A percentile compares a stretch with the other conserved stretches of the same genome.
These are phyloP conservation scores for Domatiomyces globalis DNA, from an alignment of 2,329 filamentous ascomycete genomes.

Conservation along the genomic window DNA sequence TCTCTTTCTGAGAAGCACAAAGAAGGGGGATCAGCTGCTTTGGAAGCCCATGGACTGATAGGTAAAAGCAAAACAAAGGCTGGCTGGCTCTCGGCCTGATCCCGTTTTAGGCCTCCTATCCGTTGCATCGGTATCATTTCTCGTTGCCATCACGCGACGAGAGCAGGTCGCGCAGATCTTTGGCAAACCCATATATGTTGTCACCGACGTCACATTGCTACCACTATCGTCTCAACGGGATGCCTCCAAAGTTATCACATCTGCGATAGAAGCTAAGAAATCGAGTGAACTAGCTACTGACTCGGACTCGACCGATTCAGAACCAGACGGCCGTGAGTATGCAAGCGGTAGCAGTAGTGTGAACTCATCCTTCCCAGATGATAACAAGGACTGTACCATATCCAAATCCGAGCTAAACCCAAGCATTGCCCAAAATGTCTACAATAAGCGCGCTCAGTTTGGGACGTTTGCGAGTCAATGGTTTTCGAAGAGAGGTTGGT, in stretches of 20 bases:
- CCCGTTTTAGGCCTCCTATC: conserved; percentile 57
- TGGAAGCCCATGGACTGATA: conserved; percentile 42
- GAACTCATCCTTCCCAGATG: background rate
- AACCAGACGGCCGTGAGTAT: conserved; percentile 9
- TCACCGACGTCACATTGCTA: conserved; percentile 82
- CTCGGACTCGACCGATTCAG: conserved; percentile 20
- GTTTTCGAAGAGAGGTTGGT: conserved; percentile 76
- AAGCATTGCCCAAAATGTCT: conserved; percentile 78
- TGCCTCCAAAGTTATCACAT: conserved; percentile 48
- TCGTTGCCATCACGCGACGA: conserved; percentile 73
- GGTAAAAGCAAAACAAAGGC: conserved; percentile 33
- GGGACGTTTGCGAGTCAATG: conserved; percentile 80
- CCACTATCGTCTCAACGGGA: conserved; percentile 65
- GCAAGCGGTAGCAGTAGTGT: background rate
- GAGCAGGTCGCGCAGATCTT: conserved; percentile 79
- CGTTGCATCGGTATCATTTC: conserved; percentile 65
- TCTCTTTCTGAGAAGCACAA: conserved; percentile 21
- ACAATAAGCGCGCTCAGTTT: conserved; percentile 67
- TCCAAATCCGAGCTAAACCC: conserved; percentile 7
- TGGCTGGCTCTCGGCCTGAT: background rate
- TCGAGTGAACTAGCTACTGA: conserved; percentile 8
- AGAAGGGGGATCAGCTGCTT: conserved; percentile 22
- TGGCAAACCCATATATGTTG: conserved; percentile 68
- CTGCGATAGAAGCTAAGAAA: conserved; percentile 4
- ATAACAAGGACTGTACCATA: background rate